Evolutionary conservation across 2,329 filamentous ascomycete genomes (phyloP).

Genomic region (Exophiala sp.): DNA sequence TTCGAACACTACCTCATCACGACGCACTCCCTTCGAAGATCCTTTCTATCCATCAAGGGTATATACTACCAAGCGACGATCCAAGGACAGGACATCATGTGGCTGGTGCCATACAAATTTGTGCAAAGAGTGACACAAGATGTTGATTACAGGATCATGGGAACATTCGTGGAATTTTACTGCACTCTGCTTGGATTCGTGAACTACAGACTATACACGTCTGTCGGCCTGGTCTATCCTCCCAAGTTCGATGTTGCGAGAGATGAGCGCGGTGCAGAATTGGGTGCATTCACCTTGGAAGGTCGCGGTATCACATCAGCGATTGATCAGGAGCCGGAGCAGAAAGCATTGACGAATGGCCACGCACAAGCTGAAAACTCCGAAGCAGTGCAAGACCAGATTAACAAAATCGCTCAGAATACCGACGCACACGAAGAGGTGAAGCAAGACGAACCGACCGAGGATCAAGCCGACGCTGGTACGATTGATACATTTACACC

Average conservation of each 20-base stretch:
- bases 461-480: constrained; percentile 36
- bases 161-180: constrained; percentile 98
- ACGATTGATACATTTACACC: constrained; percentile 90
- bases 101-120: constrained; percentile 97
- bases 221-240: constrained; percentile 87
- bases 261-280: constrained; percentile 84
- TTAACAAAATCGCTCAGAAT: constrained; percentile 53
- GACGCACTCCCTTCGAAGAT: constrained; percentile 87
- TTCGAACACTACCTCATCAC: constrained; percentile 97
- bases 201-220: constrained; percentile 92
- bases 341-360: constrained; percentile 52
- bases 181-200: constrained; percentile 93
- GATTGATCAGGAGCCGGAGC: constrained; percentile 52
- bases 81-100: constrained; percentile 92
- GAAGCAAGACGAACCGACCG: constrained; percentile 42
- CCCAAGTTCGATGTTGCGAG: constrained; percentile 85
- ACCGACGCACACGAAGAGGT: constrained; percentile 40
- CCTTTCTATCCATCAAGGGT: constrained; percentile 96
- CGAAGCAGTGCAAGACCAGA: constrained; percentile 64
- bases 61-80: constrained; percentile 99
- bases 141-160: constrained; percentile 98
- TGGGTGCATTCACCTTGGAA: constrained; percentile 87
- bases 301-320: constrained; percentile 57
- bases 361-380: constrained; percentile 55
- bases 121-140: constrained; percentile 92